Base-by-base conservation (phyloP, 192 early-diverging fungal genomes). In the Coemansia umbellata region DNA sequence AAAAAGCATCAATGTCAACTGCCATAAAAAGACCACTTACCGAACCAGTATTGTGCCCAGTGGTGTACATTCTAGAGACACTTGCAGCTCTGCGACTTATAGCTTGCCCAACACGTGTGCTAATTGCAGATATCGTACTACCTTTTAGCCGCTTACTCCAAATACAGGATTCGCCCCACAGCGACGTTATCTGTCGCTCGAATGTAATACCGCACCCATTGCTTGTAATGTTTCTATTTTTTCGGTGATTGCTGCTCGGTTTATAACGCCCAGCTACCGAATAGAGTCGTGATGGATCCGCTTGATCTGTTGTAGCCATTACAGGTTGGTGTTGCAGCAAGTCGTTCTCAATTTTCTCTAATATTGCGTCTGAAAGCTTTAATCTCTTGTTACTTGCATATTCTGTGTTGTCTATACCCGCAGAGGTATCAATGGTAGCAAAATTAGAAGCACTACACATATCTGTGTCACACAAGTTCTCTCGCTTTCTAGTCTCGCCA, bases 121-220 rank as follows among this genome's bases (percentile, higher is more conserved):
- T 18, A 9, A 37, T 4, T 1, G 19, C 23, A 3, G 32, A 32
- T 6, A 31, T 37, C 5, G 22, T n/a, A 30, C 31, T 41, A 10
- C 48, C n/a, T 2, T 33, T 23, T 24, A 42, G 33, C 10, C 21
- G 13, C 18, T 10, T 14, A 26, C 58, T 36, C 69, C 69, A 73
- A 30, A 49, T 43, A 44, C 69, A 73, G 11, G 69, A 57, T 14
- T 19, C 17, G 13, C 43, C 48, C 69, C 69, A 73, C 37, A 73
- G 54, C 1, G 47, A 22, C 7, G 58, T 35, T 8, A 72, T 37
- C 0, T 37, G 48, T 14, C 2, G 27, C 39, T 39, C 47, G 32
- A 56, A 60, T 4, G 49, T 56, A 10, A 32, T 10, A 14, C 18
- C 5, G 8, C 41, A 10, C 10, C 32, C 33, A 24, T 4, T 7